Evolutionary conservation across 139 green algal genomes (phyloP).

Genomic region (Micromonas commoda): DNA sequence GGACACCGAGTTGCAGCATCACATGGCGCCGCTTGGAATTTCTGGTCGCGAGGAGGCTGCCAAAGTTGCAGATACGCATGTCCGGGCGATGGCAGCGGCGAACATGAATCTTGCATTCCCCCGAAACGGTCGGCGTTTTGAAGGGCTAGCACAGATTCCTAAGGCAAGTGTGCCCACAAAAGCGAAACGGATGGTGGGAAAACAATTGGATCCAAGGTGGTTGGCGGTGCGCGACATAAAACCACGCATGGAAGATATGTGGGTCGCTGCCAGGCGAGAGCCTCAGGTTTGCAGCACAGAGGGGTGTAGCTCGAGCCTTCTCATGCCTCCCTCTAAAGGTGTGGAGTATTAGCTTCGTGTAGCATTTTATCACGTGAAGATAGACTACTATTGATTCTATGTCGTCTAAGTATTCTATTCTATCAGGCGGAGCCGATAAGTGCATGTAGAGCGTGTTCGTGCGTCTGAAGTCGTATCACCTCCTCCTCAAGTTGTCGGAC

Average conservation of each 20-base stretch:
- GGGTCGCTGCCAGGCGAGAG: neutral
- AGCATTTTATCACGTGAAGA: too few relatives aligned
- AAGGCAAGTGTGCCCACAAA: neutral
- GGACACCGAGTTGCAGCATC: neutral
- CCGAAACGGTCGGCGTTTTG: neutral
- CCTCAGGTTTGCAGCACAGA: neutral
- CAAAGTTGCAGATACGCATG: neutral
- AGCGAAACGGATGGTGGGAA: neutral
- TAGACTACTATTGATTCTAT: too few relatives aligned
- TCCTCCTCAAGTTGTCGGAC: neutral
- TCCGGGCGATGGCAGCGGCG: neutral
- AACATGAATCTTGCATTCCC: neutral
- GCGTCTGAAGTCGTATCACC: neutral
- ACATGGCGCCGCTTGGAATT: neutral
- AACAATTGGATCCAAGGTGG: neutral
- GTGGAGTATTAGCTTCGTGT: too few relatives aligned
- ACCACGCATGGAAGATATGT: neutral
- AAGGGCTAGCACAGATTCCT: neutral
- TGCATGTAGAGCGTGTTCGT: neutral
- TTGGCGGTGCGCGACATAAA: neutral
- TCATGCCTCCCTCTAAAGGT: neutral
- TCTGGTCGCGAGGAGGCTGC: neutral
- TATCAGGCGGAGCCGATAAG: neutral
- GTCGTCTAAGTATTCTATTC: too few relatives aligned
- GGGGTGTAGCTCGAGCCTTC: neutral